phyloP scores from a whole-genome alignment of 2,329 filamentous ascomycete genomes.

The Sporothrix variecibatus region DNA sequence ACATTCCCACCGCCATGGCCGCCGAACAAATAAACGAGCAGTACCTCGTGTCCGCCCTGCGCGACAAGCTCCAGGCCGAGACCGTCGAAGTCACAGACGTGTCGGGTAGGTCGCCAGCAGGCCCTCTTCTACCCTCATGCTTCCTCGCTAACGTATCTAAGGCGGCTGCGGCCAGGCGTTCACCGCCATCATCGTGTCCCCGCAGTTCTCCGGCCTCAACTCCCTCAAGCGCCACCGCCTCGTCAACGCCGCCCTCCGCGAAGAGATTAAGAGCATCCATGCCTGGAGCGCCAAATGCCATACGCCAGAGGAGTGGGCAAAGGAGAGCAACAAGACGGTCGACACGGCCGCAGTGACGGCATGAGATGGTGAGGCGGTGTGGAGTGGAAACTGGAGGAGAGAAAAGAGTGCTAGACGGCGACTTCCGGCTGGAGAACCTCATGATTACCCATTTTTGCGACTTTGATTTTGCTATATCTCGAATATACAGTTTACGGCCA shows the following conservation, averaged over 20 bases:
- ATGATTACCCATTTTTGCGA: constrained; percentile 7
- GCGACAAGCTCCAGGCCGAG: constrained; percentile 67
- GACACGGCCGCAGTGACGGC: constrained; percentile 55
- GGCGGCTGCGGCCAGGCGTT: constrained; percentile 65
- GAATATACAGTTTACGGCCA: neutral
- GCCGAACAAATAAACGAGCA: constrained; percentile 67
- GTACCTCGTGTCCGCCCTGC: constrained; percentile 67
- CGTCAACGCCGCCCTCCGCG: constrained; percentile 79
- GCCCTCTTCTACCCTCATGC: neutral
- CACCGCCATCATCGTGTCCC: constrained; percentile 62
- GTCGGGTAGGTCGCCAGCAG: constrained; percentile 64
- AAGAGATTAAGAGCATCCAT: constrained; percentile 87
- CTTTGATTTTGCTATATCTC: neutral
- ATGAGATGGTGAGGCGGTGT: constrained; percentile 46
- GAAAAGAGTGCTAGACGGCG: constrained; percentile 20
- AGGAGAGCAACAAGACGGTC: constrained; percentile 56
- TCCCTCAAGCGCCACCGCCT: constrained; percentile 83
- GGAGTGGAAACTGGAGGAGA: constrained; percentile 46
- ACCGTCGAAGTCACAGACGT: constrained; percentile 90
- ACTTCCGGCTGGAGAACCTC: neutral
- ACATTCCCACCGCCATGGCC: constrained; percentile 44
- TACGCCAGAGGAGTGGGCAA: constrained; percentile 86
- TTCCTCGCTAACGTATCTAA: constrained; percentile 8
- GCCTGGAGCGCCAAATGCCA: constrained; percentile 95
- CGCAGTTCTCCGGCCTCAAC: constrained; percentile 68